Percentiles rank a stretch among this genome's conserved stretches.
phyloP scores from a whole-genome alignment of 768 basidiomycete genomes.

The Rhodotorula paludigena region DNA sequence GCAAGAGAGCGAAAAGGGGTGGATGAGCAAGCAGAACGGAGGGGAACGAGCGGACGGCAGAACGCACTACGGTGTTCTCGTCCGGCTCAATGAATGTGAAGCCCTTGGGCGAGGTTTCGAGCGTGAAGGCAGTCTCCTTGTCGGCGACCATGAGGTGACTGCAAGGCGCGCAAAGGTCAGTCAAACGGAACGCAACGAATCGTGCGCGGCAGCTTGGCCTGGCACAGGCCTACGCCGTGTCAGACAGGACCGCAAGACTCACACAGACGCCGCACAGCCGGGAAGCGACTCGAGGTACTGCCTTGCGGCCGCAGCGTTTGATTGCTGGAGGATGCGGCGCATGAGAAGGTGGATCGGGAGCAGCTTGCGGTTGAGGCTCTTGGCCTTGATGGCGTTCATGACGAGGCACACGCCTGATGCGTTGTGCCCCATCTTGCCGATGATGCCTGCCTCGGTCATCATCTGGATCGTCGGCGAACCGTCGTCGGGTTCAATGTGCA shows the following conservation, averaged over 20 bases:
- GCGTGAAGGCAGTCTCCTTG: not conserved
- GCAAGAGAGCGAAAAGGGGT: too few relatives aligned
- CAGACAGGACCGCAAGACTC: not conserved
- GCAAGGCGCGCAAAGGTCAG: not conserved
- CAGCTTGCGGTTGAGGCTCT: not conserved
- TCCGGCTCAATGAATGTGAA: conserved; percentile 10
- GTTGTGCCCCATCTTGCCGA: conserved; percentile 9
- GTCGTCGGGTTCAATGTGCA: not conserved
- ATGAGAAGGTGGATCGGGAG: conserved; percentile 22
- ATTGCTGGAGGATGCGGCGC: conserved; percentile 8
- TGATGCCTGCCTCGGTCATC: conserved; percentile 6
- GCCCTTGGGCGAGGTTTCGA: conserved; percentile 3
- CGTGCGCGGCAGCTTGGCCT: too few relatives aligned
- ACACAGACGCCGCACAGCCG: not conserved
- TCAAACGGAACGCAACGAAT: not conserved
- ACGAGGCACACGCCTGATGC: conserved; percentile 1
- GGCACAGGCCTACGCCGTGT: too few relatives aligned
- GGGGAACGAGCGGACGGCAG: not conserved
- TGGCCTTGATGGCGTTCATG: conserved; percentile 12
- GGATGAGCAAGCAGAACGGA: not conserved
- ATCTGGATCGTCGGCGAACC: not conserved
- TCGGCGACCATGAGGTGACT: conserved; percentile 13
- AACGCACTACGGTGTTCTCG: not conserved
- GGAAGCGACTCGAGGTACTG: not conserved
- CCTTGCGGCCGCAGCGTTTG: not conserved